Evolutionary conservation across 805 yeast species (phyloP).

Genomic region (Candida lessepsii): DNA sequence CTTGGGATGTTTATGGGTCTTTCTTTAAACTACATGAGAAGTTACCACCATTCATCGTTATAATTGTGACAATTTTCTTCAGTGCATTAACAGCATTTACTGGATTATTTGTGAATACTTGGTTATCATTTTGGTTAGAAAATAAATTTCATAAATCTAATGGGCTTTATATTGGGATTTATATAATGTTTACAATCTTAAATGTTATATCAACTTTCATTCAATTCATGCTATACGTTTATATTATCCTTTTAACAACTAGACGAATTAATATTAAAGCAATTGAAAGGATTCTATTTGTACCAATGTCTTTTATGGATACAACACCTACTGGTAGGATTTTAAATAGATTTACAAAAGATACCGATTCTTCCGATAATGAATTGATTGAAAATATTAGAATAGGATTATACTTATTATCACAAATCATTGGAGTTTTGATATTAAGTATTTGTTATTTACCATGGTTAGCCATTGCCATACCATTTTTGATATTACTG

Average conservation of each 20-base stretch:
- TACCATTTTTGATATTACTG: constrained; percentile 28
- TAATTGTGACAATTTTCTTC: constrained; percentile 21
- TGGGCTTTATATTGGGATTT: constrained; percentile 70
- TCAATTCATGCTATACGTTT: constrained; percentile 39
- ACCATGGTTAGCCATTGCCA: constrained; percentile 40
- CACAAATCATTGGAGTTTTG: constrained; percentile 56
- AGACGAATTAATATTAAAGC: constrained; percentile 59
- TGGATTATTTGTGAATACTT: constrained; percentile 60
- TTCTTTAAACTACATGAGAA: constrained; percentile 39
- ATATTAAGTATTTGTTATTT: constrained; percentile 34
- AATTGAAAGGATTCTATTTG: constrained; percentile 55
- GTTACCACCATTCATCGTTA: constrained; percentile 7
- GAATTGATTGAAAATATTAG: constrained; percentile 71
- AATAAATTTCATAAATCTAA: constrained; percentile 45
- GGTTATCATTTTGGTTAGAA: constrained; percentile 82
- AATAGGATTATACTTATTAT: constrained; percentile 51
- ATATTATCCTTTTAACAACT: constrained; percentile 33
- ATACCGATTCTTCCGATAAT: constrained; percentile 78
- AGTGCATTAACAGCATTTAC: constrained; percentile 42
- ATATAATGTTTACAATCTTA: constrained; percentile 56
- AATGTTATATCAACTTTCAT: constrained; percentile 40
- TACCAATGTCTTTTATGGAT: constrained; percentile 82
- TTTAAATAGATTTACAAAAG: constrained; percentile 82
- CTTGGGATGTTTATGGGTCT: constrained; percentile 45
- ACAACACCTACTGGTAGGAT: constrained; percentile 86